Evolutionary conservation across 192 early-diverging fungal species (phyloP).

Genomic region (Gaertneriomyces sp.): DNA sequence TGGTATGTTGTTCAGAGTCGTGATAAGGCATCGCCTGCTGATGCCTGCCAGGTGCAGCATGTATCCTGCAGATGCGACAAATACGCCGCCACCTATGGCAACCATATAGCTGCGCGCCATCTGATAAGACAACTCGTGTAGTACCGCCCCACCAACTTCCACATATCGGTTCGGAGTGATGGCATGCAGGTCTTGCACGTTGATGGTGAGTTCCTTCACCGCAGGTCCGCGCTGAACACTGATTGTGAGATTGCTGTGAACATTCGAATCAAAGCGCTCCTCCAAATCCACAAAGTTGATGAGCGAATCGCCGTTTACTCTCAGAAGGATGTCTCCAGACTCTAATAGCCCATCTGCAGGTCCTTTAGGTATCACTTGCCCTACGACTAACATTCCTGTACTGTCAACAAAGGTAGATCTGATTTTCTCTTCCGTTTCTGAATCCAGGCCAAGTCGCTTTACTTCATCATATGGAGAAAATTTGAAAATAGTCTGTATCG

Average conservation of each 20-base stretch:
- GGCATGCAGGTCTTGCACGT: conserved; percentile 40
- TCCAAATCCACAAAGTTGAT: conserved; percentile 71
- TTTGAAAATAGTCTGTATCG: conserved; percentile 45
- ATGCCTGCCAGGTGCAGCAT: conserved; percentile 46
- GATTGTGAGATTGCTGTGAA: conserved; percentile 25
- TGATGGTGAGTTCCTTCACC: conserved; percentile 37
- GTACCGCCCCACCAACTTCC: conserved; percentile 75
- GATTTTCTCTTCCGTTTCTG: conserved; percentile 55
- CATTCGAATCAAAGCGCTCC: conserved; percentile 55
- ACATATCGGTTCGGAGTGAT: conserved; percentile 75
- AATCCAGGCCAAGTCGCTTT: conserved; percentile 64
- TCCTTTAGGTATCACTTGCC: conserved; percentile 61
- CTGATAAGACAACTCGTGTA: conserved; percentile 50
- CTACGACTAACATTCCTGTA: conserved; percentile 70
- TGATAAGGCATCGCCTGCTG: conserved; percentile 32
- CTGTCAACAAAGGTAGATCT: conserved; percentile 56
- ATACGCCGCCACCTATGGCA: conserved; percentile 18
- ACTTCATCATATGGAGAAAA: conserved; percentile 42
- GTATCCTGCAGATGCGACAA: conserved; percentile 28
- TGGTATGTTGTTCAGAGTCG: conserved; percentile 40
- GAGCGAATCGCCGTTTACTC: conserved; percentile 50
- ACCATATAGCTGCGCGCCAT: conserved; percentile 43
- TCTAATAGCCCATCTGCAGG: conserved; percentile 62
- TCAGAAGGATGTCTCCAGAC: conserved; percentile 40
- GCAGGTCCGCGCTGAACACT: conserved; percentile 47